A percentile compares a stretch with the other conserved stretches of the same genome.
Evolutionary conservation across 2,329 filamentous ascomycete genomes (phyloP).

Genomic region (Pseudogymnoascus sp.): DNA sequence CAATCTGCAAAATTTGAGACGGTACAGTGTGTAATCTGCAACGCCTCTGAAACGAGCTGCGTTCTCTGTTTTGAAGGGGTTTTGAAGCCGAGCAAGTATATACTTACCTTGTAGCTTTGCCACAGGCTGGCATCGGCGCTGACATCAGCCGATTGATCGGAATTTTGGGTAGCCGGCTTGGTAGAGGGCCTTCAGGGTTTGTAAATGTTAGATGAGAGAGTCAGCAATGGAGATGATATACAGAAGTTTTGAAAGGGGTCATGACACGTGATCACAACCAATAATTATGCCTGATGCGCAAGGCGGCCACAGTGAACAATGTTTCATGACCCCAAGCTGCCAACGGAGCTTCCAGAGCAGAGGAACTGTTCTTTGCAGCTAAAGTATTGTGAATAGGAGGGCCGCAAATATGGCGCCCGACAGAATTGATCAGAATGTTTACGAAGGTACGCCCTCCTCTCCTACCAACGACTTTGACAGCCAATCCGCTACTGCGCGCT

Average conservation of each 20-base stretch:
- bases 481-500: not conserved
- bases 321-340: not conserved
- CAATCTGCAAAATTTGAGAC: not conserved
- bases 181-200: not conserved
- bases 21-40: not conserved
- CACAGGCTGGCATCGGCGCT: not conserved
- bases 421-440: constrained; percentile 7
- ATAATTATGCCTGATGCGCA: not conserved
- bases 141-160: not conserved
- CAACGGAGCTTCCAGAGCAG: not conserved
- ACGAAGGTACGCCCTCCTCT: not conserved
- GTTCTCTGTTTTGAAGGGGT: not conserved
- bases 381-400: not conserved
- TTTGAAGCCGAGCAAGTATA: not conserved
- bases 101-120: not conserved
- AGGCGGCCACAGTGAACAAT: not conserved
- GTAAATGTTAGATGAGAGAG: not conserved
- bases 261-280: not conserved
- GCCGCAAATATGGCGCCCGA: constrained; percentile 1
- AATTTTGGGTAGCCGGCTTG: not conserved
- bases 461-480: not conserved
- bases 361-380: not conserved
- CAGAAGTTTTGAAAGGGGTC: not conserved
- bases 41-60: not conserved
- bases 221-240: not conserved